Base-by-base conservation (phyloP, 1,284 basidiomycete species). In the Schizophyllum commune region DNA sequence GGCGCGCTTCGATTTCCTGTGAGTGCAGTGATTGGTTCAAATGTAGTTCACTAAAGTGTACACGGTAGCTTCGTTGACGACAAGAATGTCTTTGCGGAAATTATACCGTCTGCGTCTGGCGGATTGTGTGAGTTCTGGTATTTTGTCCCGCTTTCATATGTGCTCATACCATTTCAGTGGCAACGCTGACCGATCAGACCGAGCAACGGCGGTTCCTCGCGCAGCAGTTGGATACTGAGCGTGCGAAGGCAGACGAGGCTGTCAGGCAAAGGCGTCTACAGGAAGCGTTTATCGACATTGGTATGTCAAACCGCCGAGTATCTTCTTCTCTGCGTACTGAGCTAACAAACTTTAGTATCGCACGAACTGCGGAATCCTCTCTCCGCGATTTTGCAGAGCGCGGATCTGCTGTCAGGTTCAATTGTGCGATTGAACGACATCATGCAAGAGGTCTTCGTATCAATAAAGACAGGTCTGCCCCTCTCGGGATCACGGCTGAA, bases 351-450 rank as follows among this genome's bases (percentile, higher is more conserved):
- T 3, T 2, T 8, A 47, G 39, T 62, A 7, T 62, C 61, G 20
- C 61, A 62, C 55, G 61, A 62, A 32, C 61, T 62, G 47, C 61
- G 61, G 32, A 62, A 62, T 52, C 61, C 61, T 8, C 54, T 62
- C 15, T 55, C 52, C 13, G 61, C 61, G 4, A 62, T 62, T 21
- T 27, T 62, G 5, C 61, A 62, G 54, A 62, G 61, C 33, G 61
- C 61, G 7, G 58, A 62, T 8, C 17, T 62, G 52, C 39, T 62
- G 1, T 56, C 61, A n/a, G 33, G 55, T 8, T 53, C 55, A 1
- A 17, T 21, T 20, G 9, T 27, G 15, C 34, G 39, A 15, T 56
- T 55, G 20, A 56, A 15, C 54, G 55, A 52, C 19, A 59, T 62
- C 19, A 27, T 53, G 20, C 33, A 52, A 21, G 54, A 59, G 32